Conservation (phyloP, 257 asterid genomes). For the Solanum gracilifrons region DNA sequence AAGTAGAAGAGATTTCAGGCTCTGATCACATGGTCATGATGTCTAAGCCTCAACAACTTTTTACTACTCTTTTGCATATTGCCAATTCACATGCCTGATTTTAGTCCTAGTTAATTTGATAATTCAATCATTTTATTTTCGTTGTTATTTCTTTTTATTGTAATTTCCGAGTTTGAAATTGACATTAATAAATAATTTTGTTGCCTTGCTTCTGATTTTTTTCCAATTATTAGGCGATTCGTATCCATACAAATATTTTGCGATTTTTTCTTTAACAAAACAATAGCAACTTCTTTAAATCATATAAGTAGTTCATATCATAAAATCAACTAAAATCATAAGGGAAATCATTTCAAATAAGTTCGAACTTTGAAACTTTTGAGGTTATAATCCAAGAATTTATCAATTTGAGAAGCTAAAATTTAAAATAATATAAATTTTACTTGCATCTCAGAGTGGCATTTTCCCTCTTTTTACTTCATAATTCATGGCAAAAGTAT, state of each 20-base stretch:
- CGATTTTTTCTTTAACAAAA: too few species aligned
- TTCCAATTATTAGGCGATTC: neutral
- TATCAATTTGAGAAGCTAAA: too few species aligned
- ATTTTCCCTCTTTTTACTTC: too few species aligned
- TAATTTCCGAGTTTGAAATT: neutral
- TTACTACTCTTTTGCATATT: neutral
- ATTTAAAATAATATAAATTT: too few species aligned
- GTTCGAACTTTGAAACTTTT: too few species aligned
- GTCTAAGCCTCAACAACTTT: conserved; percentile 19
- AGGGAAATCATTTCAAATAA: neutral
- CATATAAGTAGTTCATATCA: neutral
- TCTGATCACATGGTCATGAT: conserved; percentile 32
- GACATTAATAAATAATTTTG: neutral
- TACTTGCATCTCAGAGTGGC: too few species aligned
- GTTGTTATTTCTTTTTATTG: neutral
- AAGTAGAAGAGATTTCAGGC: conserved; percentile 15
- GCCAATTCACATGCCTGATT: neutral
- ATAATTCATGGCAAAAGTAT: too few species aligned
- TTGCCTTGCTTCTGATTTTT: neutral
- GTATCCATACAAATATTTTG: neutral
- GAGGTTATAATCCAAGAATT: neutral
- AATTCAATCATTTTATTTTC: neutral
- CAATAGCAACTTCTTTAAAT: neutral
- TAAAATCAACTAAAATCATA: neutral
- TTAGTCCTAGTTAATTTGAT: neutral